Evolutionary conservation across 331 rosid genomes (phyloP).

Genomic region (Rosa hybrid): DNA sequence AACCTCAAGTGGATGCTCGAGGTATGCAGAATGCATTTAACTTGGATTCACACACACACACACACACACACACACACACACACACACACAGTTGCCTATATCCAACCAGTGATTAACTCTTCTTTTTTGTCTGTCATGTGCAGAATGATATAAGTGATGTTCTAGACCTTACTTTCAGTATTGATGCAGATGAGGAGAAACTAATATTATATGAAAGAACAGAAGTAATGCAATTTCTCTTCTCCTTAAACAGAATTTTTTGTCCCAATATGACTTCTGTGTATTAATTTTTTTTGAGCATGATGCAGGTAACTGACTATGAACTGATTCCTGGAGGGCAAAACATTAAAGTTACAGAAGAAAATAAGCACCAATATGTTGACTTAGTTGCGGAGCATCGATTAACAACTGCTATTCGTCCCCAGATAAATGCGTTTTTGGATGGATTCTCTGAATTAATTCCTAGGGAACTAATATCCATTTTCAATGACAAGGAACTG

Average conservation of each 20-base stretch:
- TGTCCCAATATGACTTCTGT: slow-evolving; percentile 2
- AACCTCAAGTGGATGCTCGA: slow-evolving; percentile 99
- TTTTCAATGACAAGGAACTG: slow-evolving; percentile 91
- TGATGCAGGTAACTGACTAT: slow-evolving; percentile 87
- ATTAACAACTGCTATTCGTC: slow-evolving; percentile 94
- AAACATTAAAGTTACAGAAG: slow-evolving; percentile 91
- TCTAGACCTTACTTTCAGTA: slow-evolving; percentile 90
- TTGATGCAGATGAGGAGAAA: slow-evolving; percentile 98
- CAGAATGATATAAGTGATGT: slow-evolving; percentile 91
- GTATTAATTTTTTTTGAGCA: slow-evolving; percentile 27
- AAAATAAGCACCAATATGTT: slow-evolving; percentile 91
- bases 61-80: neutral
- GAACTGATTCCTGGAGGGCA: slow-evolving; percentile 97
- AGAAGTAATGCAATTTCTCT: slow-evolving; percentile 51
- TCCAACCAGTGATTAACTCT: neutral
- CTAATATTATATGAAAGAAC: slow-evolving; percentile 86
- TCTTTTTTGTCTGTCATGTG: slow-evolving; percentile 19
- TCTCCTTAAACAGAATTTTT: slow-evolving; percentile 16
- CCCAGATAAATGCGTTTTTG: slow-evolving; percentile 91
- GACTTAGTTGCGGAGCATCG: slow-evolving; percentile 94
- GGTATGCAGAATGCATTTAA: slow-evolving; percentile 44
- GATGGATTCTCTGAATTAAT: slow-evolving; percentile 86
- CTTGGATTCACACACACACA: neutral
- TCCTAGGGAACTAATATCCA: slow-evolving; percentile 71
- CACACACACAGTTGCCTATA: neutral